Evolutionary conservation across 495 filamentous ascomycete species (phyloP).

Genomic region (Daldinia bambusicola): DNA sequence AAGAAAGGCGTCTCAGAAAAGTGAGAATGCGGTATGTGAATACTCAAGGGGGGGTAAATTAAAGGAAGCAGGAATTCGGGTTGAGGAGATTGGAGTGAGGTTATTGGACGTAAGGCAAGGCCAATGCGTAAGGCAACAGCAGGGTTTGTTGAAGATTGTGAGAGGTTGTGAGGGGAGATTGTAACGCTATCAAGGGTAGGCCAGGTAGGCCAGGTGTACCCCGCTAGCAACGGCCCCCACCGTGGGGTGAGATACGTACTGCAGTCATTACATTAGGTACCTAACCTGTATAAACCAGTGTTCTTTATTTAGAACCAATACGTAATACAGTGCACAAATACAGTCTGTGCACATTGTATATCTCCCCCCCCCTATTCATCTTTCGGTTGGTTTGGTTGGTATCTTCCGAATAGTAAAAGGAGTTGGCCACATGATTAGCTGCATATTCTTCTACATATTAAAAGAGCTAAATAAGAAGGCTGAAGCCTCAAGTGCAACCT

Average conservation of each 20-base stretch:
- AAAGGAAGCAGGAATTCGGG: conserved; percentile 10
- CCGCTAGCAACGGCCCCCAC: conserved; percentile 29
- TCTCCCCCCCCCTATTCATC: conserved; percentile 27
- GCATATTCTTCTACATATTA: neutral
- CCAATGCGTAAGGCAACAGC: too few species aligned
- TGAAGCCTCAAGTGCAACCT: conserved; percentile 23
- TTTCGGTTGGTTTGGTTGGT: neutral
- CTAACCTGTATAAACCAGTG: neutral
- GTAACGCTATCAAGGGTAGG: conserved; percentile 28
- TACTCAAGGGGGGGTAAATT: conserved; percentile 16
- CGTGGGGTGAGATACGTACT: conserved; percentile 36
- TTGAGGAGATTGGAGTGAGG: conserved; percentile 8
- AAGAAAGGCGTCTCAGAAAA: neutral
- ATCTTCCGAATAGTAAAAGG: neutral
- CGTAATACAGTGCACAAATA: conserved; percentile 13
- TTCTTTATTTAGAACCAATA: conserved; percentile 42
- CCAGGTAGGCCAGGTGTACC: conserved; percentile 10
- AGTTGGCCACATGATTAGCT: neutral
- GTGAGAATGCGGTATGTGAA: conserved; percentile 8
- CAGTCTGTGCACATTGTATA: conserved; percentile 22
- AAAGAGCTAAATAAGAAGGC: neutral
- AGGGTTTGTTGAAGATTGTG: conserved; percentile 5
- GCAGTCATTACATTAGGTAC: too few species aligned
- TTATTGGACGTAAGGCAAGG: conserved; percentile 2
- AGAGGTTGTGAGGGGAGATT: conserved; percentile 13